Evolutionary conservation across 2,329 filamentous ascomycete genomes (phyloP), one percentile per base, ranked within the genome.

Genomic region (Ophiostoma sp.): DNA sequence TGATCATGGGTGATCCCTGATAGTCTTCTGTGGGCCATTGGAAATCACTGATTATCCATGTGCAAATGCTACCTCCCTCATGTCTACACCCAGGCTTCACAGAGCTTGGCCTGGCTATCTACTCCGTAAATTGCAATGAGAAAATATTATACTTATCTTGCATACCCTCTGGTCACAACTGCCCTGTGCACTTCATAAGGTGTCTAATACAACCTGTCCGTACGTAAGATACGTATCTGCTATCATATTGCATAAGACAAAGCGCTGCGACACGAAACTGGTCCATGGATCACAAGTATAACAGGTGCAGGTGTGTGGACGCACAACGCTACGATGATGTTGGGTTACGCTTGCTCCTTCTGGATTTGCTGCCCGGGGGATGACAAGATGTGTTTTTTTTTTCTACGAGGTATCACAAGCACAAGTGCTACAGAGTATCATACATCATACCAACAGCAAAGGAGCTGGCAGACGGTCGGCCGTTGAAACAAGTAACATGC

Each of bases 361-460:
- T 40, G 58, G 16, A 16, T 18, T 42, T 18, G 60, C n/a, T 18
- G 60, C 40, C 38, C 40, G 27, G 55, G 27, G 55, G 36, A 27
- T 60, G 55, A 60, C 60, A 42, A 42, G 60, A 63, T 63, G 40
- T 7, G 27, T 58, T 58, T 7, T n/a, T 7, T n/a, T 62, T 40
- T 42, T 63, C 40, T 44, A 63, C 60, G 40, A 63, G 42, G 40
- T 63, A 63, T 63, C 40, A 63, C 60, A 27, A 42, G 60, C 58
- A 62, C 16, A 41, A 36, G 49, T 55, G 49, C 49, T 36, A 41
- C 55, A 62, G 36, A 41, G 38, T 12, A 62, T 14, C 38, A 38
- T 5, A 27, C 38, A 11, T 38, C 27, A 60, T 40, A 38, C 36
- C 11, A 60, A 12, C 7, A n/a, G 18, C 47, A 49, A 16, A n/a